Base-by-base conservation (phyloP, 306 rosid genomes). In the Prunus padus region DNA sequence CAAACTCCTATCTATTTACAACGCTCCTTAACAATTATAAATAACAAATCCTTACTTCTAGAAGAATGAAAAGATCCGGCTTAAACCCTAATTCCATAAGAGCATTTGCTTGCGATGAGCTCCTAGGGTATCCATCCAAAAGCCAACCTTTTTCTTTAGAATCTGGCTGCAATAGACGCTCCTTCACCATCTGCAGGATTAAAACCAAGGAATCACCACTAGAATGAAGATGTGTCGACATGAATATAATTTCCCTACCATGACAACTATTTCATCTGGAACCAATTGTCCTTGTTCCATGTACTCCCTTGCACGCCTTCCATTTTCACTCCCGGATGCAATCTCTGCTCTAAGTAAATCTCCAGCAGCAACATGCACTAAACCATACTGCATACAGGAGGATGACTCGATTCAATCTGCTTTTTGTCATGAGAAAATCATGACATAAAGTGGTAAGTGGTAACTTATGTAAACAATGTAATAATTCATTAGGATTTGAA, bases 281-380 rank as follows among this genome's bases (percentile, higher is more conserved):
- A 92, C 99, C 83, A 95, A 72, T 68, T 84, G 83, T 45, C 97
- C 99, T 79, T 82, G 86, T 80, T 95, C 97, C 99, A 95, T 95
- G 64, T 72, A 87, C 46, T 91, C 81, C 79, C 83, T 95, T 20
- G 99, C 99, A 25, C 62, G 79, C 85, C 80, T 88, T 55, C 99
- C 99, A 80, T 89, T 90, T 47, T 87, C 85, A 81, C 97, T 95
- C 74, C 91, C 97, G 2, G 88, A 88, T 11, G 86, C 87, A 76
- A 95, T 86, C 79, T 95, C 99, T 8, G 93, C 88, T 82, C 99
- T 86, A 10, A 95, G 96, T 84, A 90, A 92, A 82, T 92, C 99
- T 79, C 99, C 99, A 77, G 97, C 99, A 83, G 99, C 87, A 26
- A 95, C 61, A 69, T 95, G 99, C 80, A 89, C 97, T 88, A 95